These are phyloP conservation scores for Hymenoscyphus scutula DNA, from an alignment of 2,329 filamentous ascomycete species.

Conservation along the genomic window DNA sequence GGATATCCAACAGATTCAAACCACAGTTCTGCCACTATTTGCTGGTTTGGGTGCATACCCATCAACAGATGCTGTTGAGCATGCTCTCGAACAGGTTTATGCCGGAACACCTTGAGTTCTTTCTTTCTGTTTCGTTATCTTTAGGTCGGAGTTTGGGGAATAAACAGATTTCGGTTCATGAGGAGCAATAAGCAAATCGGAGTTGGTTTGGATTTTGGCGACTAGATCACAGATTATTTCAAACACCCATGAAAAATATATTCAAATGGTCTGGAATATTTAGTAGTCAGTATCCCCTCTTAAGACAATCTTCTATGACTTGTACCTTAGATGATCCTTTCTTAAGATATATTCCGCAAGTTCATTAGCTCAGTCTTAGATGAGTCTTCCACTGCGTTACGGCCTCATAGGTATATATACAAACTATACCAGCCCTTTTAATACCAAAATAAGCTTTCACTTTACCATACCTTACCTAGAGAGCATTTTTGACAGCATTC, in stretches of 20 bases:
- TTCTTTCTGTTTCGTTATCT: not conserved
- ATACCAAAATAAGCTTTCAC: too few relatives aligned
- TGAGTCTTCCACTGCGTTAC: not conserved
- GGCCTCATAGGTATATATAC: not conserved
- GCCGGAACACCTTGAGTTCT: not conserved
- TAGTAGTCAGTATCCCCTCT: too few relatives aligned
- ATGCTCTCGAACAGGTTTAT: constrained; percentile 15
- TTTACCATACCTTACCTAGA: too few relatives aligned
- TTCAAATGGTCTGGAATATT: too few relatives aligned
- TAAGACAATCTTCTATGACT: too few relatives aligned
- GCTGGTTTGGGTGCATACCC: constrained; percentile 27
- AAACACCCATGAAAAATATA: too few relatives aligned
- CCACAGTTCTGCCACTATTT: constrained; percentile 14
- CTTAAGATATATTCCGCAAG: not conserved
- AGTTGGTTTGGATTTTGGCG: not conserved
- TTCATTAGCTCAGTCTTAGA: not conserved
- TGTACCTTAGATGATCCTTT: not conserved
- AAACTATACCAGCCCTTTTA: not conserved
- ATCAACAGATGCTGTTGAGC: constrained; percentile 8
- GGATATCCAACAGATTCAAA: constrained; percentile 15
- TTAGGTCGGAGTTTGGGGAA: not conserved
- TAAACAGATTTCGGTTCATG: too few relatives aligned
- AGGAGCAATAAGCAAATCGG: not conserved
- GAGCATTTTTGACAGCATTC: too few relatives aligned
- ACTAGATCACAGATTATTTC: not conserved